These are phyloP conservation scores for Anastatica hierochuntica DNA, from an alignment of 345 rosid genomes.

Conservation along the genomic window DNA sequence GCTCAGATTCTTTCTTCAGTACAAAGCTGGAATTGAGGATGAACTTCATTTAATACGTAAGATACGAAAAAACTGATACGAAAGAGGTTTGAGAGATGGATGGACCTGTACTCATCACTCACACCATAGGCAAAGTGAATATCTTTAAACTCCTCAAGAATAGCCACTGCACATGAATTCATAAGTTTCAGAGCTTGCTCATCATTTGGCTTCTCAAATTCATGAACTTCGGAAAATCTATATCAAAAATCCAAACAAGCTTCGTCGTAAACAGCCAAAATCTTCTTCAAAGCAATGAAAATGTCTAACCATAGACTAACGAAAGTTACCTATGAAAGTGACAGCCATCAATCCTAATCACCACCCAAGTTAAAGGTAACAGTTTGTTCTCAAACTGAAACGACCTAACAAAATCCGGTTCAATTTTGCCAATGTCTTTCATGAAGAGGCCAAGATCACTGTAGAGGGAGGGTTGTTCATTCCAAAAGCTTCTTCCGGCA, in stretches of 20 bases:
- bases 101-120: constrained; percentile 87
- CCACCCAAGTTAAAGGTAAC: constrained; percentile 74
- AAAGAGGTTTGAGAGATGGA: not conserved
- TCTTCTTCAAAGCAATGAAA: too few relatives aligned
- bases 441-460: constrained; percentile 51
- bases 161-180: constrained; percentile 78
- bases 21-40: constrained; percentile 43
- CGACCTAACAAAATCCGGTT: constrained; percentile 51
- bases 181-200: constrained; percentile 74
- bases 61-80: not conserved
- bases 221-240: constrained; percentile 77
- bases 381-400: constrained; percentile 64
- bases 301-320: not conserved
- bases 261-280: too few relatives aligned
- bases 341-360: constrained; percentile 87
- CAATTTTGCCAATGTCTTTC: constrained; percentile 45
- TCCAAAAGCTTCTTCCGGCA: constrained; percentile 67
- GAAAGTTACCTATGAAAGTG: constrained; percentile 78
- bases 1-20: constrained; percentile 49
- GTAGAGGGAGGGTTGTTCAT: constrained; percentile 40
- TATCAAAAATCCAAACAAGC: constrained; percentile 30
- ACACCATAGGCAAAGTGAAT: constrained; percentile 49
- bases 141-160: constrained; percentile 61
- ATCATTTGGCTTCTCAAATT: constrained; percentile 84
- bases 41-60: constrained; percentile 6